Evolutionary conservation across 2,329 filamentous ascomycete genomes (phyloP).

Genomic region (Arthrobotrys conoides): DNA sequence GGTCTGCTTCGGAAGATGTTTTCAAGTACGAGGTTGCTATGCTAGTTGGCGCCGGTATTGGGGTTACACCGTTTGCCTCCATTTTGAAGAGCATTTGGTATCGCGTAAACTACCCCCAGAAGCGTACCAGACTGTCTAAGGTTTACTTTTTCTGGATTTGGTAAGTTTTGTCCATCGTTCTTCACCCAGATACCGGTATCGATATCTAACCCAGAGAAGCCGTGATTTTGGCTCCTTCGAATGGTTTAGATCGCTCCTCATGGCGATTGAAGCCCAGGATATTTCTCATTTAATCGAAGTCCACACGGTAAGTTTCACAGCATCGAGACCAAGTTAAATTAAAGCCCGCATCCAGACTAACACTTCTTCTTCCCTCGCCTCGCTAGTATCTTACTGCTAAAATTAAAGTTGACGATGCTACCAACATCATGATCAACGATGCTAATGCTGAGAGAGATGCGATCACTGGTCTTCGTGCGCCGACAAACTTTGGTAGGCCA

Average conservation of each 20-base stretch:
- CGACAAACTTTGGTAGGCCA: slow-evolving; percentile 86
- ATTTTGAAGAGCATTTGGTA: slow-evolving; percentile 95
- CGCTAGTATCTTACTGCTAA: slow-evolving; percentile 81
- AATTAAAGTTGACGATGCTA: slow-evolving; percentile 87
- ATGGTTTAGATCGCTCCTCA: slow-evolving; percentile 87
- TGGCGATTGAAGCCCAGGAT: slow-evolving; percentile 89
- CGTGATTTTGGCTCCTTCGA: slow-evolving; percentile 89
- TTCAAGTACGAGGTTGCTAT: slow-evolving; percentile 88
- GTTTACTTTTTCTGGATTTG: slow-evolving; percentile 92
- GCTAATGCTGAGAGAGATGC: slow-evolving; percentile 86
- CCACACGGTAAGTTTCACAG: slow-evolving; percentile 72
- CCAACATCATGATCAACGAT: slow-evolving; percentile 94
- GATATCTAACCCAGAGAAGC: slow-evolving; percentile 70
- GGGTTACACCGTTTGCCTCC: slow-evolving; percentile 87
- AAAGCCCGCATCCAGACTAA: background rate
- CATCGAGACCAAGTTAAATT: background rate
- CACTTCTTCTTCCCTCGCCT: background rate
- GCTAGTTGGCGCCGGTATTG: slow-evolving; percentile 85
- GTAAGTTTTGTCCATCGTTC: slow-evolving; percentile 4
- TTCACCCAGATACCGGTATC: background rate
- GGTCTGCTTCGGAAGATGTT: slow-evolving; percentile 87
- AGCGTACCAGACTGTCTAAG: slow-evolving; percentile 83
- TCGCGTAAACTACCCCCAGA: slow-evolving; percentile 87
- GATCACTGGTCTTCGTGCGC: slow-evolving; percentile 84
- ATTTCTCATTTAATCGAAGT: slow-evolving; percentile 88